These are phyloP conservation scores for Paspalum notatum DNA, from an alignment of 176 grass and related monocot genomes.

Conservation along the genomic window DNA sequence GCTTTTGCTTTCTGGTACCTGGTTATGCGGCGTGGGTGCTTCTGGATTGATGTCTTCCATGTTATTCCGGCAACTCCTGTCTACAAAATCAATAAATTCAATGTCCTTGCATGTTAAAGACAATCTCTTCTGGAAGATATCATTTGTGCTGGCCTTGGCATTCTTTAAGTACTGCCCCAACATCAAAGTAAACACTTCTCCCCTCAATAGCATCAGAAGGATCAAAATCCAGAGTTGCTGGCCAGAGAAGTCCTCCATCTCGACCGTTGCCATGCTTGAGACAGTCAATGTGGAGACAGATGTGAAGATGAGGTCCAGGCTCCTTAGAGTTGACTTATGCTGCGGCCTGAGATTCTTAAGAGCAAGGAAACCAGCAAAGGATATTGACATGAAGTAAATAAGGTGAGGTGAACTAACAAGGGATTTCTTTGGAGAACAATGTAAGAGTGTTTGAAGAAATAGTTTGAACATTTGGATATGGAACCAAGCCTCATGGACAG, in stretches of 20 bases:
- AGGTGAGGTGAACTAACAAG: conserved; percentile 55
- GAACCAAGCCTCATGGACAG: conserved; percentile 13
- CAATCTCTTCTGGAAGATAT: conserved; percentile 27
- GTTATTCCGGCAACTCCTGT: conserved; percentile 35
- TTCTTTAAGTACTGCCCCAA: conserved; percentile 41
- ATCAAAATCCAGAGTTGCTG: conserved; percentile 56
- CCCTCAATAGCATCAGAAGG: conserved; percentile 63
- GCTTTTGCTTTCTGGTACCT: conserved; percentile 12
- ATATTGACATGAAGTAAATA: conserved; percentile 52
- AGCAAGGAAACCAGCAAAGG: conserved; percentile 52
- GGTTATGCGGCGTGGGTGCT: conserved; percentile 7
- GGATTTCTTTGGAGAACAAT: conserved; percentile 40
- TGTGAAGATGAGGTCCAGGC: conserved; percentile 63
- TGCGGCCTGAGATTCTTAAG: conserved; percentile 51
- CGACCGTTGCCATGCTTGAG: conserved; percentile 59
- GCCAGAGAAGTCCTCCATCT: conserved; percentile 66
- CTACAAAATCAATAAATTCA: conserved; percentile 33
- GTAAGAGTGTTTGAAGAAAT: conserved; percentile 25
- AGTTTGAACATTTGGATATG: conserved; percentile 26
- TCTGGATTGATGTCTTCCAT: conserved; percentile 18
- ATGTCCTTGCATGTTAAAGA: conserved; percentile 37
- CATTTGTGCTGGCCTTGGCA: not conserved
- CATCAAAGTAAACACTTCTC: conserved; percentile 59
- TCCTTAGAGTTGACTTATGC: conserved; percentile 40
- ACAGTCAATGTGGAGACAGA: conserved; percentile 60